Evolutionary conservation across 768 basidiomycete species (phyloP).

Genomic region (Tylopilus sp.): DNA sequence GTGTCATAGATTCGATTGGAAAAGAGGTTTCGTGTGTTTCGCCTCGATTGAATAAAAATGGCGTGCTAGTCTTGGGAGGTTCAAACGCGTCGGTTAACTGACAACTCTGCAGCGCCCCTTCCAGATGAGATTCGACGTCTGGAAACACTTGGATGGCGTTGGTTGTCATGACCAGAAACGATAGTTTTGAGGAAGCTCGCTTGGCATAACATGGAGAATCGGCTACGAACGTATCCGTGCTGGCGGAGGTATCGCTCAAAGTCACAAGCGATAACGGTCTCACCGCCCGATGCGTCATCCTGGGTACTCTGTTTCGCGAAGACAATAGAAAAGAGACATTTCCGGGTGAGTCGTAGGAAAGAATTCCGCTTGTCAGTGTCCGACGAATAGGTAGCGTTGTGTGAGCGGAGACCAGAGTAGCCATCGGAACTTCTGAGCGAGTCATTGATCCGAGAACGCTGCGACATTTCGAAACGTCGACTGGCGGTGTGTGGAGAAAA

Average conservation of each 20-base stretch:
- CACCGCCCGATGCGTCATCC: slow-evolving; percentile 1
- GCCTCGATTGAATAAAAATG: not conserved
- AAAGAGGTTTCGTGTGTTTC: not conserved
- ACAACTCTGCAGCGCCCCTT: not conserved
- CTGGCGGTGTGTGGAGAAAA: not conserved
- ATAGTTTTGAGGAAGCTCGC: slow-evolving; percentile 2
- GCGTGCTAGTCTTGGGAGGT: slow-evolving; percentile 18
- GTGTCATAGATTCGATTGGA: not conserved
- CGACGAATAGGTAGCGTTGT: slow-evolving; percentile 7
- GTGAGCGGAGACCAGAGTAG: not conserved
- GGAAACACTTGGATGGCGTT: not conserved
- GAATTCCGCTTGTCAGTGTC: not conserved
- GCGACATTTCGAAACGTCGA: not conserved
- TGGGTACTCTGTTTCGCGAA: not conserved
- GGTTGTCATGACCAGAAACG: slow-evolving; percentile 1
- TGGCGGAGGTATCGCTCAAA: slow-evolving; percentile 12
- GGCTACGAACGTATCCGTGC: slow-evolving; percentile 21
- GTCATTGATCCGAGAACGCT: not conserved
- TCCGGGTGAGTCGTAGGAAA: not conserved
- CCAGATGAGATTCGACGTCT: not conserved
- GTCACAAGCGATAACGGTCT: slow-evolving; percentile 8
- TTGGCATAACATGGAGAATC: slow-evolving; percentile 20
- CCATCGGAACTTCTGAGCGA: not conserved
- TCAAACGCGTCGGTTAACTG: slow-evolving; percentile 6
- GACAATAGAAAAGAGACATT: slow-evolving; percentile 10